phyloP scores from a whole-genome alignment of 169 alveolate species.

The Blepharisma undulans region DNA sequence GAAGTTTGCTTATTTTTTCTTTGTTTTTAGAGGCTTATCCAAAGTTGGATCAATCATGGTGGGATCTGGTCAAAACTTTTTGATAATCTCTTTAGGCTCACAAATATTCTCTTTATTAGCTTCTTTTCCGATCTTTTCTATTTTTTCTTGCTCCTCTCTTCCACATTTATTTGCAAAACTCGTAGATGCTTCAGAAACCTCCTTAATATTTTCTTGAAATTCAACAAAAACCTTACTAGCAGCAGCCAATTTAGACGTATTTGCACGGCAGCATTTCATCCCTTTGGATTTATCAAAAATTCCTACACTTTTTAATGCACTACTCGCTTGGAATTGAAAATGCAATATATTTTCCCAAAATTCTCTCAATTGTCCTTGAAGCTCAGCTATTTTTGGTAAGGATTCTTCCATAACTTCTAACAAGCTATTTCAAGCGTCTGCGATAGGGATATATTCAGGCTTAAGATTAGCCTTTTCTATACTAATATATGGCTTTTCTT shows the following conservation, averaged over 20 bases:
- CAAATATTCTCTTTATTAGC: background rate
- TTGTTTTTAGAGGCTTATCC: slow-evolving; percentile 18
- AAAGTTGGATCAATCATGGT: background rate
- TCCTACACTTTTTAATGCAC: background rate
- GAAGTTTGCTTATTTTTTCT: no score
- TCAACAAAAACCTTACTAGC: background rate
- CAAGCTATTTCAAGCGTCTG: background rate
- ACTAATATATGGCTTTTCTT: background rate
- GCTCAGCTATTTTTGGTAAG: background rate
- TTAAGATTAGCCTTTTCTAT: background rate
- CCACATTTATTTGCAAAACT: background rate
- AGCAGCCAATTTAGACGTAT: background rate
- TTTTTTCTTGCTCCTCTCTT: background rate
- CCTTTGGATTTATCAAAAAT: background rate
- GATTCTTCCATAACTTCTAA: background rate
- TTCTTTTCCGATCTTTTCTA: background rate
- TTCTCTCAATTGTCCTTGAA: background rate
- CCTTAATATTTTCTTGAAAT: background rate
- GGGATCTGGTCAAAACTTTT: background rate
- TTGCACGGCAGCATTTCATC: background rate
- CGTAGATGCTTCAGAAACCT: background rate
- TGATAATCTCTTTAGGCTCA: background rate
- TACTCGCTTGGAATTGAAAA: background rate
- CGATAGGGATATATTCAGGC: background rate
- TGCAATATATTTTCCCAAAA: background rate